Base-by-base conservation (phyloP, 2,329 filamentous ascomycete species). In the Biscogniauxia sp. region DNA sequence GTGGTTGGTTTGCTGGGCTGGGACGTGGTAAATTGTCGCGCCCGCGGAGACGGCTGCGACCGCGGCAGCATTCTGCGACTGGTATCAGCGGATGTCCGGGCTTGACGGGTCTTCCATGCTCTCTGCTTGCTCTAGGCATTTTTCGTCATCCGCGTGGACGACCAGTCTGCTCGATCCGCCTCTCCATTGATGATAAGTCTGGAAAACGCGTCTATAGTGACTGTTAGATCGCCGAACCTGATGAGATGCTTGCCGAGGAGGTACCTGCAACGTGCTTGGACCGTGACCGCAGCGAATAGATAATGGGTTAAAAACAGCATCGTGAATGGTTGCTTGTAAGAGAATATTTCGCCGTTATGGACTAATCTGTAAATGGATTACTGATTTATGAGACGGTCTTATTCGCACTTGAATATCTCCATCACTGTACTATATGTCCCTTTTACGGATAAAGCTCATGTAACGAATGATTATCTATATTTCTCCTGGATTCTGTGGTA, bases 1-100 rank as follows among this genome's bases (percentile, higher is more conserved):
- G 58, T 76, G 74, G 49, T 75, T 76, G 53, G 75, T 67, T 61
- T 75, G 73, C 63, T 75, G 74, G 1, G 73, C 73, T 17, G 73
- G 74, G 53, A 75, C 59, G 62, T 74, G 76, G 61, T 75, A 72
- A 25, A 75, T 63, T 1, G 70, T 72, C 4, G 73, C 66, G 4
- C 74, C 74, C 17, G 74, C 74, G 1, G 72, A 70, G 2, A 75
- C 71, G 2, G 63, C 64, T 13, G 64, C 63, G 20, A 75, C 59
- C 28, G 68, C 66, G 20, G 69, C 62, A 0, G 74, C 73, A n/a
- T 67, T 75, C 54, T 66, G 66, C 2, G 70, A 69, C n/a, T 70
- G 67, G 64, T 76, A 76, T 68, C 74, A 76, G 53, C 74, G 72
- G 55, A 76, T 74, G 59, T 76, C 73, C 5, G 65, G 60, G 56